Percentiles rank a stretch among this genome's conserved stretches.
These are phyloP conservation scores for Aspergillus sclerotiicarbonarius DNA, from an alignment of 495 filamentous ascomycete genomes.

Conservation along the genomic window DNA sequence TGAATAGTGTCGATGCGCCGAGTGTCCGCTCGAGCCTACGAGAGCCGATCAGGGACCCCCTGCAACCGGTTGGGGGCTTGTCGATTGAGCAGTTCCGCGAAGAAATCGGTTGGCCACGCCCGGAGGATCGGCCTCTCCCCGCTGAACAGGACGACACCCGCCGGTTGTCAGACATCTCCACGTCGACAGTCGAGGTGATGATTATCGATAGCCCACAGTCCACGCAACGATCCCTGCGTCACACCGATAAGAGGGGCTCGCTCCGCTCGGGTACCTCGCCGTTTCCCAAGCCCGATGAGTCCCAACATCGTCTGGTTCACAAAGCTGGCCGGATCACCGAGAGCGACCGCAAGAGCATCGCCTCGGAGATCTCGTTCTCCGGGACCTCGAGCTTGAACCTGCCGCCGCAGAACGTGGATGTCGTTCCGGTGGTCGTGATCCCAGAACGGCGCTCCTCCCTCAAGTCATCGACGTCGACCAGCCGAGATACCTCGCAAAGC, in stretches of 20 bases:
- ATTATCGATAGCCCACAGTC: conserved; percentile 61
- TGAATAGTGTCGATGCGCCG: conserved; percentile 18
- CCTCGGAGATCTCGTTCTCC: conserved; percentile 56
- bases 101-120: conserved; percentile 44
- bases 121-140: conserved; percentile 20
- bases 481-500: conserved; percentile 35
- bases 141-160: conserved; percentile 38
- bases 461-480: conserved; percentile 46
- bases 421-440: conserved; percentile 70
- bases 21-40: conserved; percentile 34
- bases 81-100: conserved; percentile 42
- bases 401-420: conserved; percentile 48
- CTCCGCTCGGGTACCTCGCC: conserved; percentile 54
- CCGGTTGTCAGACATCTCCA: conserved; percentile 61
- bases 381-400: conserved; percentile 48
- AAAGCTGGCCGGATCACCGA: conserved; percentile 48
- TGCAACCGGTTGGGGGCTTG: conserved; percentile 20
- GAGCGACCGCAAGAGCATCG: conserved; percentile 53
- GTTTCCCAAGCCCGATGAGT: conserved; percentile 39
- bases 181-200: conserved; percentile 71
- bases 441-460: conserved; percentile 67
- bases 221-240: conserved; percentile 55
- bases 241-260: conserved; percentile 64
- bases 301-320: conserved; percentile 48
- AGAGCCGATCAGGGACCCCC: conserved; percentile 18